A percentile compares a stretch with the other conserved stretches of the same genome.
phyloP scores from a whole-genome alignment of 441 rosid species.

The Viola pubescens region DNA sequence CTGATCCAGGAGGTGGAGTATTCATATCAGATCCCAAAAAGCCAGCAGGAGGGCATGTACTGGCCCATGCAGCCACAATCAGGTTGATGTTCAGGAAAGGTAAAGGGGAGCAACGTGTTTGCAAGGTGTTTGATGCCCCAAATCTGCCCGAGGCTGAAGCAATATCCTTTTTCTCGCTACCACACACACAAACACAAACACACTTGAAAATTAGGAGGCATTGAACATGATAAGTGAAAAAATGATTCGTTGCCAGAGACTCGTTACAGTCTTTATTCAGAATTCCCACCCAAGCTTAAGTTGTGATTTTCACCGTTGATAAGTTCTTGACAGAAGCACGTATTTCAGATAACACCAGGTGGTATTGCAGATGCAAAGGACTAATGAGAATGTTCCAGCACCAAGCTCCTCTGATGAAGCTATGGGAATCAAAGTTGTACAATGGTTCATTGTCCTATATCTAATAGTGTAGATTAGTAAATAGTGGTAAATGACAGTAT shows the following conservation, averaged over 20 bases:
- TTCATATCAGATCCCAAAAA: slow-evolving; percentile 93
- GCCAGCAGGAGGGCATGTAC: slow-evolving; percentile 93
- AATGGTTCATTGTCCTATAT: too few relatives aligned
- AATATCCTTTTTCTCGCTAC: slow-evolving; percentile 48
- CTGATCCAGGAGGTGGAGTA: slow-evolving; percentile 91
- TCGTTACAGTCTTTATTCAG: too few relatives aligned
- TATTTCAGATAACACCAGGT: slow-evolving; percentile 61
- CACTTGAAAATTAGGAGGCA: not conserved
- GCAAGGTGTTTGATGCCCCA: slow-evolving; percentile 92
- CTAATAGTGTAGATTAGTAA: too few relatives aligned
- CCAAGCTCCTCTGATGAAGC: too few relatives aligned
- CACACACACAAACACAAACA: too few relatives aligned
- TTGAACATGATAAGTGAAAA: not conserved
- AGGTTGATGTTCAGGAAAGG: slow-evolving; percentile 90
- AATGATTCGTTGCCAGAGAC: not conserved
- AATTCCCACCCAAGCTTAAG: too few relatives aligned
- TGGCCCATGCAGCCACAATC: slow-evolving; percentile 85
- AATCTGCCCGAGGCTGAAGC: slow-evolving; percentile 92
- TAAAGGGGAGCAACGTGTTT: slow-evolving; percentile 83
- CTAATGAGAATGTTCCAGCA: slow-evolving; percentile 19
- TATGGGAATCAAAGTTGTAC: too few relatives aligned
- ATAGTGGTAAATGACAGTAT: too few relatives aligned
- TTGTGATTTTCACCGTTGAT: too few relatives aligned
- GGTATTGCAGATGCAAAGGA: slow-evolving; percentile 88
- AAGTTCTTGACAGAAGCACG: too few relatives aligned